Percentiles rank a stretch among this genome's conserved stretches.
Conservation (phyloP, 257 asterid species). For the Primulina eburnea region DNA sequence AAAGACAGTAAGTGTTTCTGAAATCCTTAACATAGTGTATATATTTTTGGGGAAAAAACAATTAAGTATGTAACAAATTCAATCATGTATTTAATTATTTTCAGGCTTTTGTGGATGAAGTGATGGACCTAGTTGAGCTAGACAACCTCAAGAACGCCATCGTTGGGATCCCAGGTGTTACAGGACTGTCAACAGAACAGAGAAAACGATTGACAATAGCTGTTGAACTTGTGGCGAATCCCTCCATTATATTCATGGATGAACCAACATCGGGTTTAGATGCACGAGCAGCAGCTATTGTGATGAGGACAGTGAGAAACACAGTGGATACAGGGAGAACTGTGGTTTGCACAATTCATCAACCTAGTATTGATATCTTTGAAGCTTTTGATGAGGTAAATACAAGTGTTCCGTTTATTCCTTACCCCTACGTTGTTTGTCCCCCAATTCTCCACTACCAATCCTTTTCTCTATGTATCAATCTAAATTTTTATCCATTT, state of each 20-base stretch:
- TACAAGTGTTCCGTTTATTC: not conserved
- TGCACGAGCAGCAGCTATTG: slow-evolving; percentile 75
- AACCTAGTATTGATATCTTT: slow-evolving; percentile 68
- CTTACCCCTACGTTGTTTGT: not conserved
- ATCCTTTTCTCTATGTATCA: not conserved
- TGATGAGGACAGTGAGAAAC: slow-evolving; percentile 75
- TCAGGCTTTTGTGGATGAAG: slow-evolving; percentile 67
- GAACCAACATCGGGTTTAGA: slow-evolving; percentile 75
- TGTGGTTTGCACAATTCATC: slow-evolving; percentile 77
- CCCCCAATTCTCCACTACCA: not conserved
- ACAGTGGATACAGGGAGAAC: slow-evolving; percentile 73
- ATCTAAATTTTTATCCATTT: not conserved
- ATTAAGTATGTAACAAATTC: not conserved
- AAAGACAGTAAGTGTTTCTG: slow-evolving; percentile 45
- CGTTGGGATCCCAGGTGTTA: slow-evolving; percentile 64
- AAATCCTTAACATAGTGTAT: not conserved
- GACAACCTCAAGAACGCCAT: slow-evolving; percentile 60
- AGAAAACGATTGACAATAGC: slow-evolving; percentile 68
- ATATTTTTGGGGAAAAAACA: not conserved
- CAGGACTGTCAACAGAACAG: slow-evolving; percentile 72
- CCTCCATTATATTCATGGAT: slow-evolving; percentile 77
- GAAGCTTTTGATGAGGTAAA: slow-evolving; percentile 74
- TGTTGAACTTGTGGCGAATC: slow-evolving; percentile 73
- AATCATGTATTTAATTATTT: not conserved
- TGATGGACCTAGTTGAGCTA: slow-evolving; percentile 67